phyloP scores from a whole-genome alignment of 2,329 filamentous ascomycete species.

The Ceratocystis papillata region DNA sequence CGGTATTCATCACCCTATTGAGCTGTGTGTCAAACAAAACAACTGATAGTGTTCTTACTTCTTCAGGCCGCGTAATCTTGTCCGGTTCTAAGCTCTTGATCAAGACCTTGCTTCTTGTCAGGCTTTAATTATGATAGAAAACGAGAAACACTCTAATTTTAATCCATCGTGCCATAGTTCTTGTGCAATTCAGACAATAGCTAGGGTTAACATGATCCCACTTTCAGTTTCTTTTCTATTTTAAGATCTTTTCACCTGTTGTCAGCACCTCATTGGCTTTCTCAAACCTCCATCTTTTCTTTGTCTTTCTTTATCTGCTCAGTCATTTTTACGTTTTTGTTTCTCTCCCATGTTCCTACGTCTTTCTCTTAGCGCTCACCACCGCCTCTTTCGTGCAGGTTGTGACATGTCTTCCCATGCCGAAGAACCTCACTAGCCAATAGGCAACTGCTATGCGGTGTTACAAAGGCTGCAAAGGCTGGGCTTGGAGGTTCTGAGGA shows the following conservation, averaged over 20 bases:
- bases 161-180: neutral
- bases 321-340: neutral
- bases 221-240: neutral
- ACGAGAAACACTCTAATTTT: neutral
- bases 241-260: neutral
- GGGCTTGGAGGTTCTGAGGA: neutral
- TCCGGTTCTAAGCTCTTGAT: too few species aligned
- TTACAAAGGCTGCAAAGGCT: neutral
- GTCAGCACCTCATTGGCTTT: neutral
- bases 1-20: too few species aligned
- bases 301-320: neutral
- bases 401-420: conserved; percentile 4
- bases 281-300: neutral
- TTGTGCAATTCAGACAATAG: neutral
- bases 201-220: neutral
- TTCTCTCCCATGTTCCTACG: neutral
- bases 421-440: neutral
- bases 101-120: too few species aligned
- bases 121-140: neutral
- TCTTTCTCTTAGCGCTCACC: neutral
- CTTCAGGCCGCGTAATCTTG: too few species aligned
- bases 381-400: neutral
- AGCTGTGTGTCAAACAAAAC: too few species aligned
- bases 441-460: neutral
- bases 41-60: too few species aligned